phyloP scores from a whole-genome alignment of 805 yeast genomes.

The Saccharomycopsis capsularis region DNA sequence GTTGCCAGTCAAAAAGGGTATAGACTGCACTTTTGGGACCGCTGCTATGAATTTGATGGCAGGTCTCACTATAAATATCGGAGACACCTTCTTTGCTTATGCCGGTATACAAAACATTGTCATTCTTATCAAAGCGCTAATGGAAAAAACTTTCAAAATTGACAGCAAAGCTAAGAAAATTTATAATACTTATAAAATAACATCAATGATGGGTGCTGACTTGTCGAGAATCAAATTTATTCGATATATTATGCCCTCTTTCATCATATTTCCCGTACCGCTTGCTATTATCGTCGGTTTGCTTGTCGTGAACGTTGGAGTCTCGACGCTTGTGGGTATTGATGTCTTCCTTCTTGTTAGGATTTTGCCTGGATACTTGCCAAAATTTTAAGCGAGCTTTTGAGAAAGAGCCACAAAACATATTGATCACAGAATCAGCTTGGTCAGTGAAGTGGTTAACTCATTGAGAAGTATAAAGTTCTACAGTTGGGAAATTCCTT shows the following conservation, averaged over 20 bases:
- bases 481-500: slow-evolving; percentile 84
- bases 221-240: slow-evolving; percentile 68
- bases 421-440: slow-evolving; percentile 59
- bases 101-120: slow-evolving; percentile 67
- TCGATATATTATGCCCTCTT: slow-evolving; percentile 49
- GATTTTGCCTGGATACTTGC: slow-evolving; percentile 25
- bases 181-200: slow-evolving; percentile 55
- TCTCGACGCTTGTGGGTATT: slow-evolving; percentile 56
- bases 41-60: slow-evolving; percentile 36
- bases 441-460: slow-evolving; percentile 54
- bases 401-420: slow-evolving; percentile 49
- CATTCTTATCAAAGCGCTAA: slow-evolving; percentile 55
- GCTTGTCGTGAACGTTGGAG: slow-evolving; percentile 61
- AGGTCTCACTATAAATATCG: slow-evolving; percentile 42
- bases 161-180: slow-evolving; percentile 45
- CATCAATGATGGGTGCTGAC: slow-evolving; percentile 73
- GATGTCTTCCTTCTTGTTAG: slow-evolving; percentile 33
- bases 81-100: slow-evolving; percentile 42
- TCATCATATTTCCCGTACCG: slow-evolving; percentile 51
- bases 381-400: slow-evolving; percentile 34
- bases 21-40: slow-evolving; percentile 55
- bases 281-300: slow-evolving; percentile 56
- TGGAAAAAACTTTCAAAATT: slow-evolving; percentile 56
- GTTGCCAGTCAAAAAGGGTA: slow-evolving; percentile 34
- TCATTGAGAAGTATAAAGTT: slow-evolving; percentile 67